Conservation (phyloP, 2,329 filamentous ascomycete species). For the Alternaria sp. region DNA sequence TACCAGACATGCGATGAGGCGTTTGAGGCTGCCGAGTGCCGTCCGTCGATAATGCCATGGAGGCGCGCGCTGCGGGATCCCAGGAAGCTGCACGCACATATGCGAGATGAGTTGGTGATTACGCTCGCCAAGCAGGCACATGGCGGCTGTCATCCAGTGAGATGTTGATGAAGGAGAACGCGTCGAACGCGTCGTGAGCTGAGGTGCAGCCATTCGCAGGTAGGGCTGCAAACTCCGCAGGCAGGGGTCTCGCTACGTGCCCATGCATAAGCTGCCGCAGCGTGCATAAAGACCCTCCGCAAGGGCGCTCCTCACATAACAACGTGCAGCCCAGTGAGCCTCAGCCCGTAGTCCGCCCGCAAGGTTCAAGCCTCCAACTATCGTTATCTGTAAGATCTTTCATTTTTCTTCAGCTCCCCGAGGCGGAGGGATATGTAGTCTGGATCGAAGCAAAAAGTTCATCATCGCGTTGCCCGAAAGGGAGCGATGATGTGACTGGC, state of each 20-base stretch:
- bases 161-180: slow-evolving; percentile 24
- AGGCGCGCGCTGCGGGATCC: not conserved
- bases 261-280: slow-evolving; percentile 14
- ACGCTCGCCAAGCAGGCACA: slow-evolving; percentile 5
- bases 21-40: not conserved
- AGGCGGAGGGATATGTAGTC: not conserved
- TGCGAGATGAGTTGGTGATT: slow-evolving; percentile 11
- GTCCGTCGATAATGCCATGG: not conserved
- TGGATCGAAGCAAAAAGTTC: not conserved
- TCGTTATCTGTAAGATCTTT: not conserved
- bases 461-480: slow-evolving; percentile 6
- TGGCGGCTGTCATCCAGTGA: slow-evolving; percentile 9
- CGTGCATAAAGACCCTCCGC: slow-evolving; percentile 19
- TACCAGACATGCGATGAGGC: not conserved
- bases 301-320: slow-evolving; percentile 9
- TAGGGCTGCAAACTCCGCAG: slow-evolving; percentile 15
- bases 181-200: slow-evolving; percentile 18
- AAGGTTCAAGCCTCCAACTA: not conserved
- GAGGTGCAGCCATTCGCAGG: slow-evolving; percentile 18
- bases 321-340: not conserved
- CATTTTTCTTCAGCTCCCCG: not conserved
- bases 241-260: slow-evolving; percentile 4
- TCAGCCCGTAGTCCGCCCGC: not conserved
- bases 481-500: not conserved
- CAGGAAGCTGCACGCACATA: slow-evolving; percentile 15